phyloP scores from a whole-genome alignment of 768 basidiomycete genomes.

The Serendipita sp. region DNA sequence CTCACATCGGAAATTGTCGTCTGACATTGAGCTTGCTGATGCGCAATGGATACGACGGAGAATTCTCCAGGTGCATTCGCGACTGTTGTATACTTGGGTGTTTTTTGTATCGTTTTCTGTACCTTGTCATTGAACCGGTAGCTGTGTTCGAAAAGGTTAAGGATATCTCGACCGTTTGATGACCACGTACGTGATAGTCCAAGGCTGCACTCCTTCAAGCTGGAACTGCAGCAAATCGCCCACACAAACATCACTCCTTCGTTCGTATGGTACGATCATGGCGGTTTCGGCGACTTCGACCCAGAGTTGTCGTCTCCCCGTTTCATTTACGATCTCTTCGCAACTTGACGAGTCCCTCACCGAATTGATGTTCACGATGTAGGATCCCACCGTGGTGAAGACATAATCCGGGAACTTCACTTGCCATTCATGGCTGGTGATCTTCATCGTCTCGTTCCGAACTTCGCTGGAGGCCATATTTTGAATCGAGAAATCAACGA shows the following conservation, averaged over 20 bases:
- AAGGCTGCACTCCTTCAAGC: conserved; percentile 84
- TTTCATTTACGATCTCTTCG: conserved; percentile 52
- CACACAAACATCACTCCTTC: conserved; percentile 68
- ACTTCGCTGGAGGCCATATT: conserved; percentile 58
- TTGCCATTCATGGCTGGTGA: conserved; percentile 45
- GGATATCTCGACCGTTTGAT: not conserved
- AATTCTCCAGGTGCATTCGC: conserved; percentile 76
- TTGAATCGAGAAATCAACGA: conserved; percentile 53
- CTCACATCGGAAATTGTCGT: conserved; percentile 59
- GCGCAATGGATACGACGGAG: conserved; percentile 71
- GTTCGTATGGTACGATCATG: conserved; percentile 70
- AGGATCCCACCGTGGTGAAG: conserved; percentile 66
- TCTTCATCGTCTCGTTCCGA: conserved; percentile 36
- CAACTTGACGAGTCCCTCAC: conserved; percentile 72
- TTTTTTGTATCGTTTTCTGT: conserved; percentile 55
- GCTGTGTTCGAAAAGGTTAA: conserved; percentile 23
- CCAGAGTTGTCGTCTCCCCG: conserved; percentile 47
- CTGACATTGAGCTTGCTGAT: conserved; percentile 86
- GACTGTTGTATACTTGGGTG: conserved; percentile 69
- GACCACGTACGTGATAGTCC: conserved; percentile 58
- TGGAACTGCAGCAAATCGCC: conserved; percentile 85
- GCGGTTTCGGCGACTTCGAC: conserved; percentile 96
- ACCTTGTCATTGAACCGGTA: conserved; percentile 68
- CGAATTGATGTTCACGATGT: conserved; percentile 61
- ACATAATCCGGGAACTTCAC: conserved; percentile 50